Conservation (phyloP, 2,329 filamentous ascomycete genomes). For the Plenodomus biglobosus region DNA sequence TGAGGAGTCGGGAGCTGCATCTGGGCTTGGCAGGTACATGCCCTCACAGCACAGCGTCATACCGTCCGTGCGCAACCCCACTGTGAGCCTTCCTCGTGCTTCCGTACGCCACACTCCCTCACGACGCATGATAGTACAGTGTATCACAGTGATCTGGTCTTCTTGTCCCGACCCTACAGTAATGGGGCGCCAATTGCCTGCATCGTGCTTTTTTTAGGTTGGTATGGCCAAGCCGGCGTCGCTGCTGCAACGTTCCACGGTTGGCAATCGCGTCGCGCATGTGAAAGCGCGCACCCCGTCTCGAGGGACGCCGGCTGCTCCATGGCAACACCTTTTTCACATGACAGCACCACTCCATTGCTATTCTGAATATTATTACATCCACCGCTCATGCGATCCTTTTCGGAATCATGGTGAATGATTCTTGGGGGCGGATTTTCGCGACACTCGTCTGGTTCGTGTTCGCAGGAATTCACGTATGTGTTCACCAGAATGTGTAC, state of each 20-base stretch:
- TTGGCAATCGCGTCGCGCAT: constrained; percentile 12
- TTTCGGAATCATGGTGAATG: not conserved
- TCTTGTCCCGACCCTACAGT: not conserved
- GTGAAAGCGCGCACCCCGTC: constrained; percentile 18
- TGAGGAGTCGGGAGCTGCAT: too few species aligned
- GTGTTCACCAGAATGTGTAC: not conserved
- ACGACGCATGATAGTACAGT: not conserved
- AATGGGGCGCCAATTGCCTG: not conserved
- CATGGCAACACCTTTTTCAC: constrained; percentile 22
- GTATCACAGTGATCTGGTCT: not conserved
- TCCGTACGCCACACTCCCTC: not conserved
- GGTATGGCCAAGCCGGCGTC: not conserved
- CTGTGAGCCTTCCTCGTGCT: not conserved
- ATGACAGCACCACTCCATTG: constrained; percentile 9
- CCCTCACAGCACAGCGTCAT: not conserved
- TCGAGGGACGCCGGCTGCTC: constrained; percentile 12
- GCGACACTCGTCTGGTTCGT: not conserved
- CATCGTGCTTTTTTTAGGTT: not conserved
- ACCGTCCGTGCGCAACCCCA: not conserved
- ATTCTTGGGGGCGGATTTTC: not conserved
- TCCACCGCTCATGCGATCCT: not conserved
- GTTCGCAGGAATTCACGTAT: not conserved
- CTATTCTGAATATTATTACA: not conserved
- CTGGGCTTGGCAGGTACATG: too few species aligned
- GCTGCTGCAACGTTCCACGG: constrained; percentile 7